Conservation (phyloP, 495 filamentous ascomycete genomes). For the Mytilinidion resinicola region DNA sequence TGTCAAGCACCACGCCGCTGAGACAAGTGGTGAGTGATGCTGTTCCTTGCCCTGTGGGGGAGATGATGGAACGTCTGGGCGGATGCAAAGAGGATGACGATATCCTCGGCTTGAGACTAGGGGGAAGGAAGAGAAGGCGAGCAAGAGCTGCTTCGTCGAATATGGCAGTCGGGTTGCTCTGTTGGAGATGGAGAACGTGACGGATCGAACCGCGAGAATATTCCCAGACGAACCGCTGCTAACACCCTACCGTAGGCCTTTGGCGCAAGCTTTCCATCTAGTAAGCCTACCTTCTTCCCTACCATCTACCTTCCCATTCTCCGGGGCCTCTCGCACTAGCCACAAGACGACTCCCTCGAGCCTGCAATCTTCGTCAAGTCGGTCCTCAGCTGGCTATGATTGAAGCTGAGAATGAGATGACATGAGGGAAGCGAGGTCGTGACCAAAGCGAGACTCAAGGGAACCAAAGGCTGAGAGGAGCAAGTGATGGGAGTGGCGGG, state of each 20-base stretch:
- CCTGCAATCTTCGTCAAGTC: not conserved
- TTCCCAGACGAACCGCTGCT: constrained; percentile 1
- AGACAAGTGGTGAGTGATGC: constrained; percentile 61
- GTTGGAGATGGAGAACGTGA: too few relatives aligned
- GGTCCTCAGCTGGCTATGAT: not conserved
- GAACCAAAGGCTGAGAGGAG: too few relatives aligned
- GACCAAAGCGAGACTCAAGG: too few relatives aligned
- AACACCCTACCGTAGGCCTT: constrained; percentile 53
- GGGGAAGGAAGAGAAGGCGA: too few relatives aligned
- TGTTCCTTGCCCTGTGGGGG: not conserved
- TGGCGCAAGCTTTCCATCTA: constrained; percentile 90
- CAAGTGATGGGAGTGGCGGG: too few relatives aligned
- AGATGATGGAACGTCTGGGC: not conserved
- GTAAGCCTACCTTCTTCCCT: constrained; percentile 46
- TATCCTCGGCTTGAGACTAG: not conserved
- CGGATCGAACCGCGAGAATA: too few relatives aligned
- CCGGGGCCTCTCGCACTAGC: not conserved
- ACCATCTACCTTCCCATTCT: not conserved
- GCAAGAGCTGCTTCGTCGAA: too few relatives aligned
- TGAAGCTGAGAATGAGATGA: too few relatives aligned
- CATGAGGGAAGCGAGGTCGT: too few relatives aligned
- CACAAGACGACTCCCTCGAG: not conserved
- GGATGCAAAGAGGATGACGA: too few relatives aligned
- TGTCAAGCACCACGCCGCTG: constrained; percentile 77
- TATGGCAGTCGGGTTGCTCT: too few relatives aligned